Evolutionary conservation across 306 rosid species (phyloP).

Genomic region (Elaeagnus macrophylla): DNA sequence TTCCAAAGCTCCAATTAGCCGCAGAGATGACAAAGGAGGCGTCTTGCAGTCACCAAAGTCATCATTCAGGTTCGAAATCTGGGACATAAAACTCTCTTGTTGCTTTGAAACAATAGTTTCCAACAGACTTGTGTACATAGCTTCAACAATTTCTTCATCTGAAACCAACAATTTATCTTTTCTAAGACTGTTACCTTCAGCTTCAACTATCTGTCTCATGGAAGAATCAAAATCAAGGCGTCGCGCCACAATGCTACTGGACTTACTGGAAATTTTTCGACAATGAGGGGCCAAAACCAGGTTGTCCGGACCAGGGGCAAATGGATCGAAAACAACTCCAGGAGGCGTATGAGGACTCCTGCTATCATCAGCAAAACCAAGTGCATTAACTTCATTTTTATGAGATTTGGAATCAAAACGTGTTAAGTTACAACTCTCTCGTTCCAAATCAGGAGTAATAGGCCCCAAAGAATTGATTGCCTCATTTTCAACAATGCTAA

Average conservation of each 20-base stretch:
- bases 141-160: conserved; percentile 51
- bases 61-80: conserved; percentile 13
- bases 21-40: conserved; percentile 27
- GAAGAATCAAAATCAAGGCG: conserved; percentile 44
- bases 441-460: conserved; percentile 49
- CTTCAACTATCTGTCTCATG: background rate
- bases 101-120: conserved; percentile 47
- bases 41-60: conserved; percentile 35
- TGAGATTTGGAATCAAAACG: conserved; percentile 15
- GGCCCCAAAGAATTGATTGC: conserved; percentile 33
- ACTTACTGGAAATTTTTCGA: conserved; percentile 30
- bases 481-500: conserved; percentile 13
- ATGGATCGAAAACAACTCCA: conserved; percentile 61
- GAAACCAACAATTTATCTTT: conserved; percentile 30
- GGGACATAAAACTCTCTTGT: conserved; percentile 30
- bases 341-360: conserved; percentile 58
- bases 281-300: conserved; percentile 39
- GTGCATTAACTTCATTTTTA: conserved; percentile 1
- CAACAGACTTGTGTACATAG: conserved; percentile 47
- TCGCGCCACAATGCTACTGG: conserved; percentile 32
- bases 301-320: conserved; percentile 53
- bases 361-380: conserved; percentile 7
- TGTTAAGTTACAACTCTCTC: conserved; percentile 40
- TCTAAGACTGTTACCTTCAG: conserved; percentile 6
- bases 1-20: conserved; percentile 31